Percentiles rank a stretch among this genome's conserved stretches.
Conservation (phyloP, 805 yeast genomes). For the Metschnikowia anglica region DNA sequence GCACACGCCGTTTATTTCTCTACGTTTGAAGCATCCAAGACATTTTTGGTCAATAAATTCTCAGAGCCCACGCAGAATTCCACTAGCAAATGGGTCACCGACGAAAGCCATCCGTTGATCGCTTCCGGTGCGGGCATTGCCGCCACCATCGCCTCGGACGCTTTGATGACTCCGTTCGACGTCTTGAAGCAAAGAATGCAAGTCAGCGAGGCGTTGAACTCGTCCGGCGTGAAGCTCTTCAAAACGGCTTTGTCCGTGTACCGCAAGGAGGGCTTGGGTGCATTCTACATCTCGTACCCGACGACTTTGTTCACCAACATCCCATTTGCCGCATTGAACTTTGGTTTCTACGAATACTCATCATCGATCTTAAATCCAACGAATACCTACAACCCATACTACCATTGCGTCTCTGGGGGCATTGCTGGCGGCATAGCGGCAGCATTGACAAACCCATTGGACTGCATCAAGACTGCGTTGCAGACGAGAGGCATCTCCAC, state of each 20-base stretch:
- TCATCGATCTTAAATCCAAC: conserved; percentile 78
- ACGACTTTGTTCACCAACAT: conserved; percentile 88
- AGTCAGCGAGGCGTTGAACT: conserved; percentile 24
- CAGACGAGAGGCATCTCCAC: conserved; percentile 72
- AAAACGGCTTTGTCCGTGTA: conserved; percentile 50
- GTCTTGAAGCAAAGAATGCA: conserved; percentile 96
- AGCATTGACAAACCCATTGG: conserved; percentile 91
- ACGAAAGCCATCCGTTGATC: conserved; percentile 72
- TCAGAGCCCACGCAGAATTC: conserved; percentile 27
- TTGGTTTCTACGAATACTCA: conserved; percentile 85
- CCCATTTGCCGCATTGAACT: conserved; percentile 93
- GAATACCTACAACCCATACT: conserved; percentile 77
- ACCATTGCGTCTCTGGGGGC: conserved; percentile 91
- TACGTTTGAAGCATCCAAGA: conserved; percentile 83
- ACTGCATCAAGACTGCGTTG: conserved; percentile 85
- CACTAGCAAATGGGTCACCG: conserved; percentile 51
- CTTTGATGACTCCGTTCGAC: conserved; percentile 96
- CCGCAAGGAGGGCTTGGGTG: conserved; percentile 63
- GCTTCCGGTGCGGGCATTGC: conserved; percentile 87
- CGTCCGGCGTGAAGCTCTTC: conserved; percentile 30
- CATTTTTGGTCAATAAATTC: conserved; percentile 47
- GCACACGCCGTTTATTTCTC: conserved; percentile 96
- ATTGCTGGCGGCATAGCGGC: conserved; percentile 95
- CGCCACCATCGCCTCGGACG: conserved; percentile 92
- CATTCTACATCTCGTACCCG: conserved; percentile 90